A percentile compares a stretch with the other conserved stretches of the same genome.
phyloP scores from a whole-genome alignment of 257 asterid genomes.

The Jasminum sambac region DNA sequence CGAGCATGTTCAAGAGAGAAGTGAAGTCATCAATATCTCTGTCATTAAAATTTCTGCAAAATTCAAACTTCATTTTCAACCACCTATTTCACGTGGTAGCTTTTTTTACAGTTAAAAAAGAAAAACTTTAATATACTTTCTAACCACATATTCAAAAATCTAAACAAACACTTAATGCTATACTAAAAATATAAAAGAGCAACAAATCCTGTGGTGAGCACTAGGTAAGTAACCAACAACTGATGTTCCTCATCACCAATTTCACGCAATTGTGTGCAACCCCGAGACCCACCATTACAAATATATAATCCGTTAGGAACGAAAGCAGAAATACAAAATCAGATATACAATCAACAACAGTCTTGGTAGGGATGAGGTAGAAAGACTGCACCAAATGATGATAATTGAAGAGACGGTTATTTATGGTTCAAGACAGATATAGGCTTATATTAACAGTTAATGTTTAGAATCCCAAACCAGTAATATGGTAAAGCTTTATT shows the following conservation, averaged over 20 bases:
- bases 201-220: background rate
- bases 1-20: no score
- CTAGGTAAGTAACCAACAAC: background rate
- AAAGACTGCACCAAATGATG: background rate
- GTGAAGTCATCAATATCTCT: no score
- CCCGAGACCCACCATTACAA: background rate
- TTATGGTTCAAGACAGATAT: background rate
- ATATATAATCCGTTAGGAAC: background rate
- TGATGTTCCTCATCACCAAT: background rate
- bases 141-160: no score
- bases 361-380: background rate
- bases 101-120: no score
- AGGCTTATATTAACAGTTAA: background rate
- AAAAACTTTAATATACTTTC: no score
- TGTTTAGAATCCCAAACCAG: background rate
- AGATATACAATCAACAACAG: background rate
- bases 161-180: background rate
- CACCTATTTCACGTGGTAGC: no score
- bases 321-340: background rate
- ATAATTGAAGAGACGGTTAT: background rate
- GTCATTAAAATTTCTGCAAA: no score
- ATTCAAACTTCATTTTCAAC: no score
- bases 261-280: background rate
- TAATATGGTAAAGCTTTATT: background rate
- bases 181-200: background rate